Conservation (phyloP, 1,139 yeast genomes). For the Yamadazyma dushanensis region DNA sequence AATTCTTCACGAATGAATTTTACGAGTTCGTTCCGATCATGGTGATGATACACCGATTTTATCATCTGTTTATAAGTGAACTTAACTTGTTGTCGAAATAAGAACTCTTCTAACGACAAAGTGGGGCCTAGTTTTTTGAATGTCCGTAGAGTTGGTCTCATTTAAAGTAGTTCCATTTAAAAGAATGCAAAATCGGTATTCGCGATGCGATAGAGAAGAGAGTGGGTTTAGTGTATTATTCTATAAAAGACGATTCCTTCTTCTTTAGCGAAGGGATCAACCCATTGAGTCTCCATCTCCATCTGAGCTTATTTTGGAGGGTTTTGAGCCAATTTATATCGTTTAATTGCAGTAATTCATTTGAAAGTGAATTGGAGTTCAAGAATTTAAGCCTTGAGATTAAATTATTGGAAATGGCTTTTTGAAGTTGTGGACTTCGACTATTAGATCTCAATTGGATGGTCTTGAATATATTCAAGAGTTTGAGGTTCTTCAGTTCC, state of each 20-base stretch:
- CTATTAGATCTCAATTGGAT: constrained; percentile 21
- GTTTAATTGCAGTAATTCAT: constrained; percentile 10
- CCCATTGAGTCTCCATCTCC: constrained; percentile 33
- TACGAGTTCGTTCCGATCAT: constrained; percentile 38
- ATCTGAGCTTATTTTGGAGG: constrained; percentile 29
- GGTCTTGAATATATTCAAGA: constrained; percentile 24
- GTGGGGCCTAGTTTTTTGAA: constrained; percentile 18
- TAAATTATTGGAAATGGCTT: constrained; percentile 25
- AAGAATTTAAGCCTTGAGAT: constrained; percentile 25
- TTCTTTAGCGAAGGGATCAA: constrained; percentile 17
- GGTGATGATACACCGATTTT: constrained; percentile 35
- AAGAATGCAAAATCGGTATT: too few relatives aligned
- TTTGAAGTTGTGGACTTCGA: constrained; percentile 10
- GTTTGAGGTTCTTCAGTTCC: constrained; percentile 17
- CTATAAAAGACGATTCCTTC: not conserved
- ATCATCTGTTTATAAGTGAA: constrained; percentile 35
- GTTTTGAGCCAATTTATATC: constrained; percentile 29
- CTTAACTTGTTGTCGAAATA: constrained; percentile 36
- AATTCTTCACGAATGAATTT: constrained; percentile 37
- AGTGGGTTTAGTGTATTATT: too few relatives aligned
- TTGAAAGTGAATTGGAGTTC: constrained; percentile 12
- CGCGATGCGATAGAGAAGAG: too few relatives aligned
- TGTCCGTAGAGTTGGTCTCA: constrained; percentile 6
- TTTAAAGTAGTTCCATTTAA: too few relatives aligned
- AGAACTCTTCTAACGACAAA: constrained; percentile 41